These are phyloP conservation scores for Effrenium voratum DNA, from an alignment of 73 alveolate species.

Conservation along the genomic window DNA sequence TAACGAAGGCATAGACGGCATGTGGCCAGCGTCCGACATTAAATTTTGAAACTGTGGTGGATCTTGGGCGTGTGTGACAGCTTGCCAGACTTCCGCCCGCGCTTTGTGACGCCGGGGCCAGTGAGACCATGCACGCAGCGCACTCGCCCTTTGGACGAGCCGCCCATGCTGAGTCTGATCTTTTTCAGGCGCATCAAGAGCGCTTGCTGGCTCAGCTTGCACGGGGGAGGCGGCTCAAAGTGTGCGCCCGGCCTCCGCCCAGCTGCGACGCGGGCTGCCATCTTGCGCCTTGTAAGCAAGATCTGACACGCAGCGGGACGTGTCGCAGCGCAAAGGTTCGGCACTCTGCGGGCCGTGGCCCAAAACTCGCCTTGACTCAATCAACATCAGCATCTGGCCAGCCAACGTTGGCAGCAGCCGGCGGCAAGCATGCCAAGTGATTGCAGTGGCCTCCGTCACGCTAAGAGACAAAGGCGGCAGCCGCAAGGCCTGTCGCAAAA, in stretches of 20 bases:
- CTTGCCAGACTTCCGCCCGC: not conserved
- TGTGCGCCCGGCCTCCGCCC: conserved; percentile 32
- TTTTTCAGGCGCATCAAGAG: not conserved
- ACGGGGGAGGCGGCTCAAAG: conserved; percentile 25
- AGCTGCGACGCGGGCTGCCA: not conserved
- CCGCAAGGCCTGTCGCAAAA: not conserved
- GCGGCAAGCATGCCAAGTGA: conserved; percentile 14
- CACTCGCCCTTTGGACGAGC: not conserved
- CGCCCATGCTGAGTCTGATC: not conserved
- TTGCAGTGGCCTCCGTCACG: not conserved
- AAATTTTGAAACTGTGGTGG: not conserved
- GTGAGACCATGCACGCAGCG: not conserved
- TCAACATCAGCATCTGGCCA: conserved; percentile 27
- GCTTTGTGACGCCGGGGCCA: not conserved
- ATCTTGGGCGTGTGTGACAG: not conserved
- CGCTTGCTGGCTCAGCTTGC: not conserved
- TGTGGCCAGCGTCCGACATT: not conserved
- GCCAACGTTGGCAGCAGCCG: conserved; percentile 26
- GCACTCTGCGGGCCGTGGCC: conserved; percentile 22
- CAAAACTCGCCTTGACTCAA: conserved; percentile 8
- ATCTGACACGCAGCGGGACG: conserved; percentile 18
- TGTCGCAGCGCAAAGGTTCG: conserved; percentile 8
- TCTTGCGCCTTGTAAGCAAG: conserved; percentile 25
- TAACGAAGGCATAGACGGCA: not conserved
- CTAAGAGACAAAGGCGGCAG: not conserved